Base-by-base conservation (phyloP, 148 eudicot species). In the Spergularia marina region DNA sequence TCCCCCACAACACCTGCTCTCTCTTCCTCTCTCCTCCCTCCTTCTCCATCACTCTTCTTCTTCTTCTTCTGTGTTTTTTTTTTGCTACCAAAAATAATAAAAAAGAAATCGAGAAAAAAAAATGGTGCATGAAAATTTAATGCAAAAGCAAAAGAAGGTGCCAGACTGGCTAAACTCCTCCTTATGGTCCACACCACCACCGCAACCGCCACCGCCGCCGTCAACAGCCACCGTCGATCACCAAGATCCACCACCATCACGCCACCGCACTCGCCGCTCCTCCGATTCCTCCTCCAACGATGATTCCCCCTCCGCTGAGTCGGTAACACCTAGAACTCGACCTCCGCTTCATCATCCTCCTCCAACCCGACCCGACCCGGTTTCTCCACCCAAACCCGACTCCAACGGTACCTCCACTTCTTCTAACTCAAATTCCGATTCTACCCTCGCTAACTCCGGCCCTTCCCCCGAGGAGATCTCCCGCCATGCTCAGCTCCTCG, bases 81-180 rank as follows among this genome's bases (percentile, higher is more conserved):
- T 17, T 54, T 17, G 1, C 23, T n/a, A 15, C 55, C 12, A 21
- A 44, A 9, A 13, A 69, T 20, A 49, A 21, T 49, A 9, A 13
- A 20, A 51, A 53, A 1, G 6, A 39, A 12, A 40, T 39, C 73
- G 18, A 71, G 36, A 76, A 61, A 66, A 51, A 77, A 80, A 73
- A 65, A 88, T 87, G 92, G 83, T 74, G 77, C 90, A 87, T 13
- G 65, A 71, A 72, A 84, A 86, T 44, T 73, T 62, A 36, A 89
- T 40, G 17, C 61, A 60, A 2, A 53, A 58, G 25, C 61, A 39
- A 16, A 79, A 79, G 76, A 80, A 72, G 52, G 69, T 92, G 20
- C 99, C 99, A 40, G 98, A 96, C 70, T 96, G 99, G 99, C 83
- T 96, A 73, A 96, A 96, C 85, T 89, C 89, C 79, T 86, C 99